These are phyloP conservation scores for Leccinum pachyderme DNA, from an alignment of 1,284 basidiomycete genomes.

Conservation along the genomic window DNA sequence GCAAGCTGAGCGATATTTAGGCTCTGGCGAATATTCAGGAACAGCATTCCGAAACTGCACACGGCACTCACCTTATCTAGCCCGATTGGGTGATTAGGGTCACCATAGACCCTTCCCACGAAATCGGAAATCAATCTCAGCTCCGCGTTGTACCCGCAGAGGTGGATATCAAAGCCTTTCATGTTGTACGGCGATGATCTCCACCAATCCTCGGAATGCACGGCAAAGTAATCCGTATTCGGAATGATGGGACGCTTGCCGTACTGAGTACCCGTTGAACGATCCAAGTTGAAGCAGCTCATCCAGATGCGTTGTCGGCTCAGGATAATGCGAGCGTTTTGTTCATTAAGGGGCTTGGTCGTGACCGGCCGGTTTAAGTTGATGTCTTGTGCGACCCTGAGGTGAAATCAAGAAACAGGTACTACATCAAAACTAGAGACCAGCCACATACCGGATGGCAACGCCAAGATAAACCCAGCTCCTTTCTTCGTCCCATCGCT, in stretches of 20 bases:
- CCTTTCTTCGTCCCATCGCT: constrained; percentile 77
- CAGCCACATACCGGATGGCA: constrained; percentile 58
- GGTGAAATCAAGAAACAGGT: constrained; percentile 2
- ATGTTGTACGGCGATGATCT: constrained; percentile 63
- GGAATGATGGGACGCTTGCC: constrained; percentile 78
- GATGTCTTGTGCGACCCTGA: constrained; percentile 76
- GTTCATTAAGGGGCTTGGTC: constrained; percentile 64
- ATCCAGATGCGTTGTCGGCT: constrained; percentile 88
- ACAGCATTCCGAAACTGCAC: not conserved
- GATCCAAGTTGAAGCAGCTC: constrained; percentile 83
- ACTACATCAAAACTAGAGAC: not conserved
- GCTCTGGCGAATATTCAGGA: constrained; percentile 33
- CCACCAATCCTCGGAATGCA: constrained; percentile 77
- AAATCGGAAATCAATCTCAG: constrained; percentile 64
- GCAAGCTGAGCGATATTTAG: constrained; percentile 65
- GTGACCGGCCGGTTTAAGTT: constrained; percentile 78
- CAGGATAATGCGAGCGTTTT: constrained; percentile 76
- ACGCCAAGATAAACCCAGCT: constrained; percentile 78
- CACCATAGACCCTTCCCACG: constrained; percentile 61
- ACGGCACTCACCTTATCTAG: constrained; percentile 56
- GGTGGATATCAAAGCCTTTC: constrained; percentile 71
- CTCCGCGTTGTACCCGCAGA: constrained; percentile 71
- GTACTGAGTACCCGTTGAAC: constrained; percentile 79
- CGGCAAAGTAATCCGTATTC: constrained; percentile 71
- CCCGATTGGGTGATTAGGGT: constrained; percentile 70